Evolutionary conservation across 1,139 yeast genomes (phyloP).

Genomic region (Yamadazyma membranifaciens): DNA sequence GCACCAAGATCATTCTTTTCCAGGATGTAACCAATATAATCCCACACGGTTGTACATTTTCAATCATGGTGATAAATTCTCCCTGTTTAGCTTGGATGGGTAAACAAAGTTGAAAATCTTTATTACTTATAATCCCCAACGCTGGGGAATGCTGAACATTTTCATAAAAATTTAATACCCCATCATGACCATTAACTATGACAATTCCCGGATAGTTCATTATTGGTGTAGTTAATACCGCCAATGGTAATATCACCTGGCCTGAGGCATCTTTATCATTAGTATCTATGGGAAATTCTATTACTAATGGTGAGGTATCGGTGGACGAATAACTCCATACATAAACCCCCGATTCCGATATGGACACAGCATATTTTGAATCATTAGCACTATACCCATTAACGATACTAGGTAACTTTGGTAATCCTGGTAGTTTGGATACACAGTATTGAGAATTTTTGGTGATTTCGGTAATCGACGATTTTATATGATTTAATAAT

Average conservation of each 20-base stretch:
- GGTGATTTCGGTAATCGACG: slow-evolving; percentile 36
- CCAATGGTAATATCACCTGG: slow-evolving; percentile 40
- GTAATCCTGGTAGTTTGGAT: slow-evolving; percentile 57
- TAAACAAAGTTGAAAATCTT: slow-evolving; percentile 34
- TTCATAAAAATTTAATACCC: slow-evolving; percentile 62
- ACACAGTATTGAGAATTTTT: slow-evolving; percentile 61
- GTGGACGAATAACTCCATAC: slow-evolving; percentile 72
- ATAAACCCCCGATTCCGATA: slow-evolving; percentile 50
- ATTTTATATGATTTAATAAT: background rate
- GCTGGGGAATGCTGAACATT: slow-evolving; percentile 69
- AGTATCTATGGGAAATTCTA: slow-evolving; percentile 41
- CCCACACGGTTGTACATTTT: slow-evolving; percentile 75
- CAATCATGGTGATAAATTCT: slow-evolving; percentile 57
- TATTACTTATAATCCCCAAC: slow-evolving; percentile 54
- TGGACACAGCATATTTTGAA: slow-evolving; percentile 55
- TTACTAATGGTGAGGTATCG: slow-evolving; percentile 57
- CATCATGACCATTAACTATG: slow-evolving; percentile 53
- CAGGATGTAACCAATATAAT: slow-evolving; percentile 67
- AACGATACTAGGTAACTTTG: slow-evolving; percentile 30
- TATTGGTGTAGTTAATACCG: slow-evolving; percentile 64
- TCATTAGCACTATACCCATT: slow-evolving; percentile 55
- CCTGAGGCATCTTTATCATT: background rate
- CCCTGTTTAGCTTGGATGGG: slow-evolving; percentile 39
- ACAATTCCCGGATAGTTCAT: slow-evolving; percentile 71
- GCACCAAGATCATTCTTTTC: slow-evolving; percentile 62